These are phyloP conservation scores for Saccharum spontaneum DNA, from an alignment of 176 grass and related monocot species.

Conservation along the genomic window DNA sequence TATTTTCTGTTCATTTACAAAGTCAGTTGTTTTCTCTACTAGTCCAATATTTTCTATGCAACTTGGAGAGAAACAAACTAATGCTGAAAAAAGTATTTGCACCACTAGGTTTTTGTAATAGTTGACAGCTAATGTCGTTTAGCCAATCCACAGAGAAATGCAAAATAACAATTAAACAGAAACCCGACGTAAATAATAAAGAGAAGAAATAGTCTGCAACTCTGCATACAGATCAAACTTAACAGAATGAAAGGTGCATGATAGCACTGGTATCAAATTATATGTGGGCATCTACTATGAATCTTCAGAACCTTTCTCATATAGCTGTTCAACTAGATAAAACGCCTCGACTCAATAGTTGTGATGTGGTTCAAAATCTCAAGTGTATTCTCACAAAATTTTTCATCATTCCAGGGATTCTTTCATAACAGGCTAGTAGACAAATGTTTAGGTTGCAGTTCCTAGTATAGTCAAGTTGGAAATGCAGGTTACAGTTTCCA, in stretches of 20 bases:
- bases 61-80: not conserved
- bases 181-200: not conserved
- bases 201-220: not conserved
- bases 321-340: not conserved
- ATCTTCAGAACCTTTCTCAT: not conserved
- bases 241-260: not conserved
- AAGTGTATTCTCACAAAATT: not conserved
- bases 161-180: not conserved
- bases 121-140: not conserved
- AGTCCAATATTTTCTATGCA: not conserved
- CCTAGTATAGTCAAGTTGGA: not conserved
- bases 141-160: not conserved
- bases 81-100: not conserved
- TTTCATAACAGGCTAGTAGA: not conserved
- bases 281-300: not conserved
- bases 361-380: constrained; percentile 9
- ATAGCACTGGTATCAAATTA: not conserved
- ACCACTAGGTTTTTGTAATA: not conserved
- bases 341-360: not conserved
- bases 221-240: not conserved
- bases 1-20: constrained; percentile 1
- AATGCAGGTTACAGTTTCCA: not conserved
- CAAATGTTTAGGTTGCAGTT: not conserved
- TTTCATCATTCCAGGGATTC: not conserved
- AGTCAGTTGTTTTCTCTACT: not conserved